Evolutionary conservation across 768 basidiomycete genomes (phyloP).

Genomic region (Clitopilus hobsonii): DNA sequence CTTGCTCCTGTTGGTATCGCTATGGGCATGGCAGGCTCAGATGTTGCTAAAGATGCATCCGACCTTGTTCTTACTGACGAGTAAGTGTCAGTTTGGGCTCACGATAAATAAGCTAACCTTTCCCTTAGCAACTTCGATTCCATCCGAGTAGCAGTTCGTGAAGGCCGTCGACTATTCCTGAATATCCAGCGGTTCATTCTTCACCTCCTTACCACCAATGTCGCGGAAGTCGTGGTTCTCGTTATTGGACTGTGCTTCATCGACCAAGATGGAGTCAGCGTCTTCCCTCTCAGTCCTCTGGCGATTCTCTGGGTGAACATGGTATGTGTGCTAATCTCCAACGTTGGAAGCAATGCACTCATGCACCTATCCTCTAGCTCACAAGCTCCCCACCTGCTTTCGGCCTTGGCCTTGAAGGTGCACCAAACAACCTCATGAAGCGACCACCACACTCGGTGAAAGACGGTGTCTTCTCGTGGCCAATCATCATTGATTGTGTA

Average conservation of each 20-base stretch:
- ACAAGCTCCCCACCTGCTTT: slow-evolving; percentile 50
- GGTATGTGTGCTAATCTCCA: slow-evolving; percentile 18
- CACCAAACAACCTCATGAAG: slow-evolving; percentile 46
- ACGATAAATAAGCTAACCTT: background rate
- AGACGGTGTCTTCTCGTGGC: slow-evolving; percentile 33
- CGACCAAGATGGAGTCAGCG: slow-evolving; percentile 38
- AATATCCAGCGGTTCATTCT: slow-evolving; percentile 56
- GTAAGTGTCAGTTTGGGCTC: slow-evolving; percentile 12
- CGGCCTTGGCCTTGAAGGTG: slow-evolving; percentile 48
- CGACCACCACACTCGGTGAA: slow-evolving; percentile 35
- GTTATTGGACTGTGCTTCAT: slow-evolving; percentile 55
- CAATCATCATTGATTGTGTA: slow-evolving; percentile 31
- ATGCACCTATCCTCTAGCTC: slow-evolving; percentile 12
- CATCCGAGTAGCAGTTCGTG: slow-evolving; percentile 51
- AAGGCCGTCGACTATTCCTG: slow-evolving; percentile 53
- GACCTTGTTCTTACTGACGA: slow-evolving; percentile 58
- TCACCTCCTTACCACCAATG: slow-evolving; percentile 47
- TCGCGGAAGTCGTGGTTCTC: slow-evolving; percentile 50
- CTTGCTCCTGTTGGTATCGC: slow-evolving; percentile 52
- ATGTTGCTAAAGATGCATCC: slow-evolving; percentile 51
- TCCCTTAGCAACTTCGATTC: slow-evolving; percentile 47
- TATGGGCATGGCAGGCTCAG: slow-evolving; percentile 53
- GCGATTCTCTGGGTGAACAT: slow-evolving; percentile 51
- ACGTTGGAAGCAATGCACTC: background rate
- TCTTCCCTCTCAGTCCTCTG: slow-evolving; percentile 55